phyloP scores from a whole-genome alignment of 1,139 yeast species.

The Zygoascus sp. region DNA sequence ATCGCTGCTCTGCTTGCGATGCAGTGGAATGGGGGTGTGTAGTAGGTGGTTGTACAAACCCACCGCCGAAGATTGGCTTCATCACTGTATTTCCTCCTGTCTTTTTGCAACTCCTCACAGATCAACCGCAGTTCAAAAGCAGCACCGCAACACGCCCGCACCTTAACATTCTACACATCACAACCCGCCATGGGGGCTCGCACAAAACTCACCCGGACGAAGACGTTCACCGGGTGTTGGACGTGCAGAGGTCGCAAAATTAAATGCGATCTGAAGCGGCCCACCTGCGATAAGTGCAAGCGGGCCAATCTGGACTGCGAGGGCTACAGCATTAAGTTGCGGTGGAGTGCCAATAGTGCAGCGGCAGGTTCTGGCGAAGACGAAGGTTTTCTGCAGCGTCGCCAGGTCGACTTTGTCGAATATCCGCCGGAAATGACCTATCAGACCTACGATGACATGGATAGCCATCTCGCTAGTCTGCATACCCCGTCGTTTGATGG shows the following conservation, averaged over 20 bases:
- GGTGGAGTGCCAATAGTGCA: conserved; percentile 50
- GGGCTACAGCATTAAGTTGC: conserved; percentile 74
- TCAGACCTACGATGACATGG: conserved; percentile 77
- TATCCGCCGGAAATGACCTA: conserved; percentile 60
- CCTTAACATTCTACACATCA: no score
- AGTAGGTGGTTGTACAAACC: no score
- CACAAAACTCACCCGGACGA: conserved; percentile 1
- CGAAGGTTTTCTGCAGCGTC: conserved; percentile 55
- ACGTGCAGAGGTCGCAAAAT: conserved; percentile 59
- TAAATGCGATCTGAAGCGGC: conserved; percentile 54
- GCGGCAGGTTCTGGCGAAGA: conserved; percentile 26
- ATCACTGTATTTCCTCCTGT: no score
- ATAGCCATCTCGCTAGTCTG: conserved; percentile 58
- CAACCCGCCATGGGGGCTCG: not conserved
- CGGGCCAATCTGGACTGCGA: conserved; percentile 62
- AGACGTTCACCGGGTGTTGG: conserved; percentile 59
- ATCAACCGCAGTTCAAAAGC: no score
- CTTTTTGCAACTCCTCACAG: no score
- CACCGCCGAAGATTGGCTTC: no score
- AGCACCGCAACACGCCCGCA: no score
- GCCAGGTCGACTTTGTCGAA: conserved; percentile 59
- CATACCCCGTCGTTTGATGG: conserved; percentile 48
- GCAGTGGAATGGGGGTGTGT: no score
- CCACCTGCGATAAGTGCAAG: conserved; percentile 50
- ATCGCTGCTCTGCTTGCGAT: no score